These are phyloP conservation scores for Geotrichum candidum DNA, from an alignment of 1,139 yeast genomes.

Conservation along the genomic window DNA sequence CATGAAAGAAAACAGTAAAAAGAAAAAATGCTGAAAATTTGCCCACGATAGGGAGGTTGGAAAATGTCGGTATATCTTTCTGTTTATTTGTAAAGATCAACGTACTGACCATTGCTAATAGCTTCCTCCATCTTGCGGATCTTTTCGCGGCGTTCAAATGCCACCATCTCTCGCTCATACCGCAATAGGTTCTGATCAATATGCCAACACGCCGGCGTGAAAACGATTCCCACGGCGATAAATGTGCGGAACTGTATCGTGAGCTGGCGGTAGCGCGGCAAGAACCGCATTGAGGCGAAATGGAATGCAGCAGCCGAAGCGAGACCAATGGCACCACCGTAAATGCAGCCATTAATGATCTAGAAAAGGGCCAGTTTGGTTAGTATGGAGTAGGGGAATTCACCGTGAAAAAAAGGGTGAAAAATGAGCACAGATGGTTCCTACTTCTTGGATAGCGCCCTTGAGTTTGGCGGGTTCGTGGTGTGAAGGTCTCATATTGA, in stretches of 20 bases:
- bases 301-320: constrained; percentile 25
- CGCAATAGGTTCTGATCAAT: constrained; percentile 26
- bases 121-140: constrained; percentile 26
- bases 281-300: constrained; percentile 20
- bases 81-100: background rate
- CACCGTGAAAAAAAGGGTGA: background rate
- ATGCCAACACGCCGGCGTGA: constrained; percentile 28
- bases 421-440: constrained; percentile 11
- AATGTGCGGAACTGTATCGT: constrained; percentile 30
- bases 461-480: constrained; percentile 30
- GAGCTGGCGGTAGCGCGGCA: constrained; percentile 26
- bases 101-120: constrained; percentile 28
- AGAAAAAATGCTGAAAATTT: background rate
- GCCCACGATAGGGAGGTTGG: background rate
- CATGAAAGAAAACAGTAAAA: background rate
- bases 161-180: constrained; percentile 27
- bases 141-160: constrained; percentile 21
- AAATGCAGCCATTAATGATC: constrained; percentile 27
- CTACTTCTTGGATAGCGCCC: constrained; percentile 30
- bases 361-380: background rate
- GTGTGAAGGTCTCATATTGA: constrained; percentile 31
- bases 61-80: background rate
- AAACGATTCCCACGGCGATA: constrained; percentile 27
- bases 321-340: constrained; percentile 28
- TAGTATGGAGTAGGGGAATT: background rate